Evolutionary conservation across 1,284 basidiomycete genomes (phyloP).

Genomic region (Apiotrichum veenhuisii): DNA sequence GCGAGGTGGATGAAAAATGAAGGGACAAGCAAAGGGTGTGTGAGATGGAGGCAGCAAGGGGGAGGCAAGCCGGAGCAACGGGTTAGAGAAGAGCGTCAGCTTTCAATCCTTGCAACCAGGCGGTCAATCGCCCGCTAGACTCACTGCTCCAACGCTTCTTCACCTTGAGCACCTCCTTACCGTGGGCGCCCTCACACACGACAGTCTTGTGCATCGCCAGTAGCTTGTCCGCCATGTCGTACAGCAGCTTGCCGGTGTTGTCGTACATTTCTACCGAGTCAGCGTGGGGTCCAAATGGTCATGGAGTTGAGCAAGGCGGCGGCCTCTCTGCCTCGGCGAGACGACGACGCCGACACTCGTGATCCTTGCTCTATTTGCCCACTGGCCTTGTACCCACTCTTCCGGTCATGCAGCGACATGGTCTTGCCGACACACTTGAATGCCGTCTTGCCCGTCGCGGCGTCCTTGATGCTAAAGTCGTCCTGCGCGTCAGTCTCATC

Average conservation of each 20-base stretch:
- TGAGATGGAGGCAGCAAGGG: no score
- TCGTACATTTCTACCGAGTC: conserved; percentile 9
- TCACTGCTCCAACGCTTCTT: conserved; percentile 8
- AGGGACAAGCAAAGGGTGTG: background rate
- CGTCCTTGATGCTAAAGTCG: conserved; percentile 10
- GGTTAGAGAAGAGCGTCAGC: no score
- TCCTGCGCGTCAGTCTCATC: conserved; percentile 7
- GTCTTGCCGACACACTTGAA: conserved; percentile 9
- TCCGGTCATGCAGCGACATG: conserved; percentile 12
- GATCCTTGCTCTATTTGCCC: no score
- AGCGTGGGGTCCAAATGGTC: no score
- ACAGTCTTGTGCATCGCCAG: background rate
- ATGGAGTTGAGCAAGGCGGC: no score
- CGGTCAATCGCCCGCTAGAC: background rate
- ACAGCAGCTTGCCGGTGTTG: conserved; percentile 9
- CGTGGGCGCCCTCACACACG: conserved; percentile 4
- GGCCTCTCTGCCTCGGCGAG: background rate
- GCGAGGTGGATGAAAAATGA: background rate
- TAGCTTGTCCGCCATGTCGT: conserved; percentile 11
- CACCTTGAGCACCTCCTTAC: conserved; percentile 4
- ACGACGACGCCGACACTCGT: no score
- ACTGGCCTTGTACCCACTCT: no score
- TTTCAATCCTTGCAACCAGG: no score
- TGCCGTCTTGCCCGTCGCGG: conserved; percentile 1
- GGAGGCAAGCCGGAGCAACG: no score